Conservation (phyloP, 192 early-diverging fungal genomes). For the Powellomyces hirtus region DNA sequence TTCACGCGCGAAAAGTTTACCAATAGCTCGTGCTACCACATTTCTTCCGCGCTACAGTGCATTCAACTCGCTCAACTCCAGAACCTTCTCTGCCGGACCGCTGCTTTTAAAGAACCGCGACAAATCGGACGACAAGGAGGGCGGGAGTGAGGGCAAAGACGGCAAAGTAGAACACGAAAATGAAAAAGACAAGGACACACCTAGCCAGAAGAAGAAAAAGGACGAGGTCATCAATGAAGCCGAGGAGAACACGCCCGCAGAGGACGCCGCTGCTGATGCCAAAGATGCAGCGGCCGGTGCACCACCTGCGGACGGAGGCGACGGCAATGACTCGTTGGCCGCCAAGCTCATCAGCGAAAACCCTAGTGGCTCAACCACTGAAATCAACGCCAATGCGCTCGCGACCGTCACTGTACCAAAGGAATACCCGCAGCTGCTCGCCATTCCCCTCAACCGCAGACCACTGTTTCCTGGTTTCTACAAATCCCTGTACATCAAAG, state of each 20-base stretch:
- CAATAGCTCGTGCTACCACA: not conserved
- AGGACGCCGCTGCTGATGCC: not conserved
- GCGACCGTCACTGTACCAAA: constrained; percentile 67
- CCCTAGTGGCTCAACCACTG: constrained; percentile 10
- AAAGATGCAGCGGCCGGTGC: not conserved
- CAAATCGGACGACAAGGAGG: not conserved
- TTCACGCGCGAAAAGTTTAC: not conserved
- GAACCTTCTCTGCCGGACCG: constrained; percentile 1
- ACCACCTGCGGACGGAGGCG: not conserved
- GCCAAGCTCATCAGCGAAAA: constrained; percentile 13
- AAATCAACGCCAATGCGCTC: constrained; percentile 14
- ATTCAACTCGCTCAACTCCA: constrained; percentile 6
- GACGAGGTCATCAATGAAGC: not conserved
- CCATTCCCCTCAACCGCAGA: constrained; percentile 87
- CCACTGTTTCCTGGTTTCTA: constrained; percentile 97
- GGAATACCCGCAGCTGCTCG: constrained; percentile 89
- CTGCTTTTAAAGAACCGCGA: not conserved
- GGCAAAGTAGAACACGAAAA: not conserved
- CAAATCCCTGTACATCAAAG: constrained; percentile 96
- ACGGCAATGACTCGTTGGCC: constrained; percentile 7
- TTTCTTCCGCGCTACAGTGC: constrained; percentile 6
- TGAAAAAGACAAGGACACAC: not conserved
- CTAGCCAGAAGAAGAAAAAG: not conserved
- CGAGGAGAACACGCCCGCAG: not conserved
- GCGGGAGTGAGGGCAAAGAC: not conserved